Evolutionary conservation across 1,284 basidiomycete genomes (phyloP).

Genomic region (Melampsora americana): DNA sequence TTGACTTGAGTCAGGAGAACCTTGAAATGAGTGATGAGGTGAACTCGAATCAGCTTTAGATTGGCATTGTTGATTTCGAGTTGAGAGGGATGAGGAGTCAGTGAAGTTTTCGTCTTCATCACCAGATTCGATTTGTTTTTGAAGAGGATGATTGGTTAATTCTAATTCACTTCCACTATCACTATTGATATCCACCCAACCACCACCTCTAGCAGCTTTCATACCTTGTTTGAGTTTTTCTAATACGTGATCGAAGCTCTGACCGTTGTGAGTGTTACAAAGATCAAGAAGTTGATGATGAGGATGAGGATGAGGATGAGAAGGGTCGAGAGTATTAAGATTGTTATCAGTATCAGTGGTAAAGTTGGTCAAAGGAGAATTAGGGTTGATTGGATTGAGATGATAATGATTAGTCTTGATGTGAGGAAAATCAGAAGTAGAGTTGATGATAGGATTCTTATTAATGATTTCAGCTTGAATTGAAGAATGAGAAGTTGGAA

Average conservation of each 20-base stretch:
- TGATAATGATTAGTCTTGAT: slow-evolving; percentile 10
- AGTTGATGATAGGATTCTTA: too few relatives aligned
- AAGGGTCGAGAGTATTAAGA: too few relatives aligned
- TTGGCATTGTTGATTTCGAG: too few relatives aligned
- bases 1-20: too few relatives aligned
- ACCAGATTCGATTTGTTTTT: background rate
- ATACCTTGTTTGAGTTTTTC: slow-evolving; percentile 41
- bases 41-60: too few relatives aligned
- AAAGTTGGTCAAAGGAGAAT: background rate
- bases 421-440: background rate
- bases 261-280: slow-evolving; percentile 11
- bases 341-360: background rate
- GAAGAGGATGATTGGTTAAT: slow-evolving; percentile 7
- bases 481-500: too few relatives aligned
- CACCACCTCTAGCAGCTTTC: slow-evolving; percentile 41
- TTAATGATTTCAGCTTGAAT: too few relatives aligned
- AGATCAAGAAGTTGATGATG: slow-evolving; percentile 10
- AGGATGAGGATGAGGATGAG: too few relatives aligned
- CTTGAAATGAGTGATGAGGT: too few relatives aligned
- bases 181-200: slow-evolving; percentile 35
- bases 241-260: slow-evolving; percentile 36
- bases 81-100: too few relatives aligned
- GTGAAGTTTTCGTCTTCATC: too few relatives aligned
- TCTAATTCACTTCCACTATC: slow-evolving; percentile 34
- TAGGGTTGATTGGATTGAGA: background rate